phyloP scores from a whole-genome alignment of 176 grass and related monocot species.

The Zoysia pacifica region DNA sequence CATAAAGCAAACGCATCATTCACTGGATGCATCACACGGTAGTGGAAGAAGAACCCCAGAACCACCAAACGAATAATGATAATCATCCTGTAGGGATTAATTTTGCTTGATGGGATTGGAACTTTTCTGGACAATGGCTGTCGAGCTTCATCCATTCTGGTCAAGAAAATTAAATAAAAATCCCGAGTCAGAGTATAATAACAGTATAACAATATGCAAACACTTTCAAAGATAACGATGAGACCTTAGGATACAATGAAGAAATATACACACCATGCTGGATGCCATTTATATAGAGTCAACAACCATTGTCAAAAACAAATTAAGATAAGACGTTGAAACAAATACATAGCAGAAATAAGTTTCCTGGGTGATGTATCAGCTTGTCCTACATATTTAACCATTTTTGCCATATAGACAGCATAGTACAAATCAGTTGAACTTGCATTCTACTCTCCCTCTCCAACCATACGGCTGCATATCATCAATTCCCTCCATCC shows the following conservation, averaged over 20 bases:
- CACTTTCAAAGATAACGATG: constrained; percentile 1
- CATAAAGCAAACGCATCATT: constrained; percentile 84
- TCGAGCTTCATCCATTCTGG: constrained; percentile 94
- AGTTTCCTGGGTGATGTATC: neutral
- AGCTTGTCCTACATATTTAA: neutral
- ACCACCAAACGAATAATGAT: constrained; percentile 91
- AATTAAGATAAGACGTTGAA: neutral
- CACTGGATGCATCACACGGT: constrained; percentile 74
- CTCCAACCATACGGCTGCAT: neutral
- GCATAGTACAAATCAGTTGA: constrained; percentile 16
- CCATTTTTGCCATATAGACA: neutral
- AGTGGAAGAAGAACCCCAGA: constrained; percentile 95
- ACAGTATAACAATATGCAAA: neutral
- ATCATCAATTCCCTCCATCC: no score
- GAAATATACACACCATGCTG: neutral
- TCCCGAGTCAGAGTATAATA: constrained; percentile 10
- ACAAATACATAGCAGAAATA: neutral
- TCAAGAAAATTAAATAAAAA: constrained; percentile 33
- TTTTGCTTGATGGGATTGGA: constrained; percentile 78
- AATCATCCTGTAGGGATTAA: constrained; percentile 94
- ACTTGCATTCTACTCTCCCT: neutral
- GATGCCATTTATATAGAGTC: no score
- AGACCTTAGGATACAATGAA: neutral
- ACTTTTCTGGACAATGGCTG: constrained; percentile 88
- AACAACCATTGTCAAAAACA: neutral